phyloP scores from a whole-genome alignment of 352 stramenopile species.

The Albugo laibachii region DNA sequence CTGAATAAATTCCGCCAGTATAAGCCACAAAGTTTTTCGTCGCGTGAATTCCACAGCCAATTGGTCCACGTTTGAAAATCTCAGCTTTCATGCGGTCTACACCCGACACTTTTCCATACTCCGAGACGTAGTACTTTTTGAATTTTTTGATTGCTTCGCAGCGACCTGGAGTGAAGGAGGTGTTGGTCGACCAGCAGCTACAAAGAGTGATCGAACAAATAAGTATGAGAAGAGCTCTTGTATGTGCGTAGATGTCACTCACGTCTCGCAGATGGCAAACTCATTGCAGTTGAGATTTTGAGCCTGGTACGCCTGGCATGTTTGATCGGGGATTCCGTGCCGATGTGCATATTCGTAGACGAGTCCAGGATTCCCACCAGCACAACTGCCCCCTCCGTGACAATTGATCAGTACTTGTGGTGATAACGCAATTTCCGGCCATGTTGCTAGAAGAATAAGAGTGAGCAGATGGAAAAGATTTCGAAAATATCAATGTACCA shows the following conservation, averaged over 20 bases:
- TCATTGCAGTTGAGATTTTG: constrained; percentile 62
- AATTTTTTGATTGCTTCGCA: constrained; percentile 77
- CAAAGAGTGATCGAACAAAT: constrained; percentile 2
- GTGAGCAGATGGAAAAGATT: not conserved
- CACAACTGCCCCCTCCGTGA: constrained; percentile 50
- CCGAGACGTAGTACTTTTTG: constrained; percentile 76
- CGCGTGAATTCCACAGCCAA: constrained; percentile 76
- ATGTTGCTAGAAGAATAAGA: constrained; percentile 18
- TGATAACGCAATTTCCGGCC: constrained; percentile 64
- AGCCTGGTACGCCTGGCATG: constrained; percentile 82
- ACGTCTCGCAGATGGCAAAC: constrained; percentile 69
- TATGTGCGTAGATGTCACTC: constrained; percentile 6
- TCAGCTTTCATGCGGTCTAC: constrained; percentile 82
- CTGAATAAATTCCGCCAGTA: constrained; percentile 61
- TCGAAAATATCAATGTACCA: constrained; percentile 12
- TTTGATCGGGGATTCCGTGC: constrained; percentile 83
- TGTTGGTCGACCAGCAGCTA: constrained; percentile 71
- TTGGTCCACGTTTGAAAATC: constrained; percentile 80
- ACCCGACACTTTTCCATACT: constrained; percentile 77
- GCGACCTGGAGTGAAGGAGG: constrained; percentile 63
- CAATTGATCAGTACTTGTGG: constrained; percentile 77
- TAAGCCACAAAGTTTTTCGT: constrained; percentile 73
- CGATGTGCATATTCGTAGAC: constrained; percentile 77
- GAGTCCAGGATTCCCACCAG: constrained; percentile 56
- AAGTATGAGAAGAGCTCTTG: not conserved